These are phyloP conservation scores for Neurospora hispaniola DNA, from an alignment of 495 filamentous ascomycete species.

Conservation along the genomic window DNA sequence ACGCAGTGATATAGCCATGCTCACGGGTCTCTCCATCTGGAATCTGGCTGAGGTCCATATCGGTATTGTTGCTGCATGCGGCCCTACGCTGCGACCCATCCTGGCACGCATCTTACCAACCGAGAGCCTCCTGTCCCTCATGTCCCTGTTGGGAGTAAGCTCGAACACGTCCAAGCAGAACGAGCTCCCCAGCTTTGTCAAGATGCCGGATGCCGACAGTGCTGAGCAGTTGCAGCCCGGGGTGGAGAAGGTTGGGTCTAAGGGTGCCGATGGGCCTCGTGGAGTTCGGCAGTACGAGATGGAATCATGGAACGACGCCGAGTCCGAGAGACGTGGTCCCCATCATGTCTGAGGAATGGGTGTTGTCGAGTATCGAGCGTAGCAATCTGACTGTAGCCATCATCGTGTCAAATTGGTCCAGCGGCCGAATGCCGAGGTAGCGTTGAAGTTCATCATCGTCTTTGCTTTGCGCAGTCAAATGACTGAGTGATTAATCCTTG, in stretches of 20 bases:
- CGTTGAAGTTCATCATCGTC: not conserved
- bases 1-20: not conserved
- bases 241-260: not conserved
- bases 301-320: not conserved
- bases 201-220: not conserved
- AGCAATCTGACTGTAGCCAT: not conserved
- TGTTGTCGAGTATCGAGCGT: not conserved
- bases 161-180: not conserved
- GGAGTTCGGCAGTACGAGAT: not conserved
- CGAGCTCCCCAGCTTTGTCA: not conserved
- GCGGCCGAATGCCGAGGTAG: not conserved
- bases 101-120: conserved; percentile 4
- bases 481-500: not conserved
- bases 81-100: conserved; percentile 6
- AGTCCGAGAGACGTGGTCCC: not conserved
- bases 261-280: not conserved
- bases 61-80: conserved; percentile 14
- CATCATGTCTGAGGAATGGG: not conserved
- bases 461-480: not conserved
- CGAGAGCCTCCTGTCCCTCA: conserved; percentile 3
- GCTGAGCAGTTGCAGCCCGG: not conserved
- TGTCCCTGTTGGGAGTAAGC: conserved; percentile 3
- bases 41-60: conserved; percentile 14
- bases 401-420: not conserved
- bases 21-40: conserved; percentile 10